A percentile compares a stretch with the other conserved stretches of the same genome.
phyloP scores from a whole-genome alignment of 2,329 filamentous ascomycete genomes.

The Paecilomyces sp. region DNA sequence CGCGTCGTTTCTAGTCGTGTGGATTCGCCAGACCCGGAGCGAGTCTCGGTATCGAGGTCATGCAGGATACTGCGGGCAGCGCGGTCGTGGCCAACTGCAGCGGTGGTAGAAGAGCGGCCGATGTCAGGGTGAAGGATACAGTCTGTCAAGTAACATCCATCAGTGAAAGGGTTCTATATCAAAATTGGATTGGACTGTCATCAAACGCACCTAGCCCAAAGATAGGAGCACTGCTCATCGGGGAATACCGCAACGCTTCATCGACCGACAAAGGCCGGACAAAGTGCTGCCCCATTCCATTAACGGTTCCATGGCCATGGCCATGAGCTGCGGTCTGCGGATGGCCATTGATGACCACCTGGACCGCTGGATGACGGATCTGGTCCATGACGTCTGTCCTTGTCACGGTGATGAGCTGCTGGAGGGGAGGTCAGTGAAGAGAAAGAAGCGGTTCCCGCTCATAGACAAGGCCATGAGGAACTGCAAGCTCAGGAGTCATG shows the following conservation, averaged over 20 bases:
- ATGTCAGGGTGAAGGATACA: constrained; percentile 36
- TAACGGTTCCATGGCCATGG: constrained; percentile 11
- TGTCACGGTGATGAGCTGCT: constrained; percentile 14
- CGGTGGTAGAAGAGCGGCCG: constrained; percentile 32
- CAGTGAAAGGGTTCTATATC: constrained; percentile 12
- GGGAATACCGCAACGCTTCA: constrained; percentile 42
- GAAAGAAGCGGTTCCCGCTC: constrained; percentile 3
- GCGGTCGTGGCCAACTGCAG: constrained; percentile 42
- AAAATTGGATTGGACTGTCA: constrained; percentile 4
- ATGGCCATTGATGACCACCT: constrained; percentile 36
- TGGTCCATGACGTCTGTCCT: constrained; percentile 29
- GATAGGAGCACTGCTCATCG: constrained; percentile 42
- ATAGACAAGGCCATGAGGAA: not conserved
- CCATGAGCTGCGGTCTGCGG: constrained; percentile 17
- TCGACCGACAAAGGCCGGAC: constrained; percentile 36
- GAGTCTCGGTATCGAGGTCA: constrained; percentile 64
- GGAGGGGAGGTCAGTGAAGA: constrained; percentile 9
- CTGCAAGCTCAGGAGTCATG: constrained; percentile 15
- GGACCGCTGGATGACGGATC: constrained; percentile 30
- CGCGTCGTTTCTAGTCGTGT: constrained; percentile 64
- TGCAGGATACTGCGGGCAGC: constrained; percentile 51
- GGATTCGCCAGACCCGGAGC: constrained; percentile 48
- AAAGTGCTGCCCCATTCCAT: constrained; percentile 20
- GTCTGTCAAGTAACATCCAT: constrained; percentile 19
- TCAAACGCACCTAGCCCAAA: constrained; percentile 35